Evolutionary conservation across 768 basidiomycete species (phyloP), one percentile per base, ranked within the genome.

Genomic region (Leccinum incarnatum): DNA sequence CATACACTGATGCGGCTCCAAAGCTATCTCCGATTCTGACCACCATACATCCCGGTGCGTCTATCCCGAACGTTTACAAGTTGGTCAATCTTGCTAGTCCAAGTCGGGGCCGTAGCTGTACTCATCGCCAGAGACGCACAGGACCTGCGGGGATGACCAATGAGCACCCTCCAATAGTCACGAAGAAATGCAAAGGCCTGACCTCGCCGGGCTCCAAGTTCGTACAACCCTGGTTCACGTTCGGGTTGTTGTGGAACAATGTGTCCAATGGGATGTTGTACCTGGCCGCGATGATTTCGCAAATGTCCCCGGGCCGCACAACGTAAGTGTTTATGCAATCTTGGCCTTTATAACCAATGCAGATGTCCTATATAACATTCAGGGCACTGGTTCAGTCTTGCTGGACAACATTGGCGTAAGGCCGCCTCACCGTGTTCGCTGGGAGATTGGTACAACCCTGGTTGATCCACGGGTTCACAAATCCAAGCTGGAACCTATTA

Each of bases 401-500:
- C 12, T 8, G 2, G 19, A 7, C 21, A 17, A 47, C 21, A 21
- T 14, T 5, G 42, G 25, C 11, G 10, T 12, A 1, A 10, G 40
- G 27, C 19, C 14, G 25, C 17, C 71, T 56, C 54, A 80, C 83
- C 32, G 32, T 12, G 12, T 12, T 5, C 12, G 32, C 32, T 12
- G 32, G 32, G 32, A 34, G 32, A 12, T 34, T 34, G 4, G 5
- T 34, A 12, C 32, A 34, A 12, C 4, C 4, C 12, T 4, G 1
- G 32, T 34, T 12, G 12, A 34, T 34, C 12, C 32, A 34, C 89
- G 90, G 40, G n/a, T 83, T 85, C 60, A 82, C 81, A 40, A 75
- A 56, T 23, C 80, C 79, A 58, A 89, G 80, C 70, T 89, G 87
- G 74, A 77, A 85, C 0, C 83, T 84, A 60, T 51, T 36, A 25